phyloP scores from a whole-genome alignment of 2,329 filamentous ascomycete genomes.

The Arthrobotrys entomopaga region DNA sequence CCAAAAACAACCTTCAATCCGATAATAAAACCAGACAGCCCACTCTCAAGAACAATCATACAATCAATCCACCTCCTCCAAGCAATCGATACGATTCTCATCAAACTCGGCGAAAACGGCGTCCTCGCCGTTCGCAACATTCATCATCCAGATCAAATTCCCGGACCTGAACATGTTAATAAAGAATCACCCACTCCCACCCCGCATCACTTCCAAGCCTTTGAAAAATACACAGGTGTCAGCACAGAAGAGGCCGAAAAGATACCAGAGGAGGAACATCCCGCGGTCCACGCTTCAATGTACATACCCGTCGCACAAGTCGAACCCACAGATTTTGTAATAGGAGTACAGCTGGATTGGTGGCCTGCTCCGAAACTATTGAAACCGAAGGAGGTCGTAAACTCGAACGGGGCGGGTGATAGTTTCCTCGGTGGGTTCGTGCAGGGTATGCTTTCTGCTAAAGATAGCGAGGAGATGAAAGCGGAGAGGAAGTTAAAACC shows the following conservation, averaged over 20 bases:
- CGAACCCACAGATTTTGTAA: not conserved
- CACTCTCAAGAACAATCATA: not conserved
- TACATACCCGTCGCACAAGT: slow-evolving; percentile 11
- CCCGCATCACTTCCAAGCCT: not conserved
- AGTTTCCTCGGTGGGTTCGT: slow-evolving; percentile 43
- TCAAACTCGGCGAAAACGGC: slow-evolving; percentile 35
- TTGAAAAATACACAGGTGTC: too few species aligned
- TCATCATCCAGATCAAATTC: slow-evolving; percentile 4
- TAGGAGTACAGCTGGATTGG: slow-evolving; percentile 31
- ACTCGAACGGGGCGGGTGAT: slow-evolving; percentile 45
- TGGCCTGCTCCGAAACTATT: not conserved
- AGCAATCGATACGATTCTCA: slow-evolving; percentile 19
- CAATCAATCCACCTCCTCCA: slow-evolving; percentile 16
- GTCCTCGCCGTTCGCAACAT: slow-evolving; percentile 27
- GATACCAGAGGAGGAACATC: too few species aligned
- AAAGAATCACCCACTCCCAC: too few species aligned
- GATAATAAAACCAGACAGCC: not conserved
- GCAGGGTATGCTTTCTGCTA: not conserved
- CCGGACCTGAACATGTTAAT: too few species aligned
- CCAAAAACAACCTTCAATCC: not conserved
- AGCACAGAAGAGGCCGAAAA: too few species aligned
- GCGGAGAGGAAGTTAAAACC: not conserved
- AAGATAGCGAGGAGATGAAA: not conserved
- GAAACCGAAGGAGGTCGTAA: not conserved
- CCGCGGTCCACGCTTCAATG: not conserved